phyloP scores from a whole-genome alignment of 768 basidiomycete species.

The Infundibulicybe gibba region DNA sequence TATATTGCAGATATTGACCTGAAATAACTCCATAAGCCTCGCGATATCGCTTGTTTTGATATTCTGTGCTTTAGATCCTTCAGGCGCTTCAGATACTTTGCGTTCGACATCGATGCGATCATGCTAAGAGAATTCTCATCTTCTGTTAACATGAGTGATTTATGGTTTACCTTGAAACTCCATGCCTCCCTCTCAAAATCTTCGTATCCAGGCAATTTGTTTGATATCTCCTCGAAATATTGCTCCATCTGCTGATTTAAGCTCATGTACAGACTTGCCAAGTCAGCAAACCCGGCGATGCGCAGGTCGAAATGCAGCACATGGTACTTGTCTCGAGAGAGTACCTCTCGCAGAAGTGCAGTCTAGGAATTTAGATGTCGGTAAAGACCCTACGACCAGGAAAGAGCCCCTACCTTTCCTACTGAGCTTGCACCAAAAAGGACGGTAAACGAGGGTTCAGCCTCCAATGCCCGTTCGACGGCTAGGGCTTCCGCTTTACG shows the following conservation, averaged over 20 bases:
- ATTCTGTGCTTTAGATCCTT: slow-evolving; percentile 36
- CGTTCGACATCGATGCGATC: slow-evolving; percentile 74
- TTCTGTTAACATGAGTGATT: slow-evolving; percentile 5
- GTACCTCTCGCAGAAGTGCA: slow-evolving; percentile 72
- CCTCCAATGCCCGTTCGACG: slow-evolving; percentile 62
- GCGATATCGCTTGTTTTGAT: slow-evolving; percentile 80
- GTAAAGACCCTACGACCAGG: not conserved
- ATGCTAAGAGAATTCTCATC: slow-evolving; percentile 40
- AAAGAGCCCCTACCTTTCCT: slow-evolving; percentile 55
- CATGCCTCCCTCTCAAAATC: slow-evolving; percentile 73
- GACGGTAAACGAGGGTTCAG: slow-evolving; percentile 76
- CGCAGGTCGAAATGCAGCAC: slow-evolving; percentile 83
- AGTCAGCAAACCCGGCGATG: slow-evolving; percentile 80
- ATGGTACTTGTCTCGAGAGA: slow-evolving; percentile 65
- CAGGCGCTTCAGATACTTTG: slow-evolving; percentile 44
- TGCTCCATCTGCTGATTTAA: slow-evolving; percentile 80
- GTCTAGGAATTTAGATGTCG: slow-evolving; percentile 42
- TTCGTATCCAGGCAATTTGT: slow-evolving; percentile 56
- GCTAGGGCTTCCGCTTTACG: slow-evolving; percentile 63
- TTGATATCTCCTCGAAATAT: slow-evolving; percentile 68
- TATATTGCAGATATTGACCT: slow-evolving; percentile 34
- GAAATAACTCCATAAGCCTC: slow-evolving; percentile 81
- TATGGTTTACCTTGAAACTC: slow-evolving; percentile 64
- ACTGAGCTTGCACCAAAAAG: slow-evolving; percentile 79
- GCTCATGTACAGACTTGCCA: slow-evolving; percentile 72